Base-by-base conservation (phyloP, 805 yeast species). In the Candida multigemmis region DNA sequence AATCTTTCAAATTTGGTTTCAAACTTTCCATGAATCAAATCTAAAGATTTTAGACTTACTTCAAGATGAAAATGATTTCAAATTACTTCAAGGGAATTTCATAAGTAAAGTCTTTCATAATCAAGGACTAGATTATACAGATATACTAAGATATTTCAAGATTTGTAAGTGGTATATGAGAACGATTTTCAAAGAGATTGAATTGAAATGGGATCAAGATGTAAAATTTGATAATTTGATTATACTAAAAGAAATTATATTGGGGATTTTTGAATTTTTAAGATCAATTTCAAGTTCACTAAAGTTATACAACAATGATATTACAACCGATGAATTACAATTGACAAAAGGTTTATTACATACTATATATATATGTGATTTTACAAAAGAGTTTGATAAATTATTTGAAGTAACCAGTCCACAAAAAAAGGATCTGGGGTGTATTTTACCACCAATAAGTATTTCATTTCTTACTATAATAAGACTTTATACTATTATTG, bases 401-500 rank as follows among this genome's bases (percentile, higher is more conserved):
- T 21, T 55, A 10, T 28, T 52, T 17, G 10, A 11, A 10, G 15
- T 42, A 6, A 37, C 50, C 6, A 34, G 24, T 22, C 28, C 24
- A 9, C 11, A 24, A 6, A 17, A 25, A 16, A 17, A 22, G 4
- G 33, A 30, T 18, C 25, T 26, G 19, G 12, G 3, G 24, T 14
- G 4, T 28, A 25, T 19, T 19, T 22, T 34, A 4, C 51, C 56
- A 10, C 36, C 37, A n/a, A 30, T 53, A 6, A 33, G 36, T 7
- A 31, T 53, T 6, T 50, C 59, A 2, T 37, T 45, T 11, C 55
- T 50, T 16, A 48, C 53, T 1, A 33, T 46, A 12, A 39, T 48
- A 27, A 46, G 44, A 19, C 17, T 56, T 2, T 48, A 45, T 27
- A 35, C 38, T 5, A 36, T 56, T 7, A 23, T 48, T 16, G 45